Evolutionary conservation across 768 basidiomycete species (phyloP).

Genomic region (Phylloporus sp.): DNA sequence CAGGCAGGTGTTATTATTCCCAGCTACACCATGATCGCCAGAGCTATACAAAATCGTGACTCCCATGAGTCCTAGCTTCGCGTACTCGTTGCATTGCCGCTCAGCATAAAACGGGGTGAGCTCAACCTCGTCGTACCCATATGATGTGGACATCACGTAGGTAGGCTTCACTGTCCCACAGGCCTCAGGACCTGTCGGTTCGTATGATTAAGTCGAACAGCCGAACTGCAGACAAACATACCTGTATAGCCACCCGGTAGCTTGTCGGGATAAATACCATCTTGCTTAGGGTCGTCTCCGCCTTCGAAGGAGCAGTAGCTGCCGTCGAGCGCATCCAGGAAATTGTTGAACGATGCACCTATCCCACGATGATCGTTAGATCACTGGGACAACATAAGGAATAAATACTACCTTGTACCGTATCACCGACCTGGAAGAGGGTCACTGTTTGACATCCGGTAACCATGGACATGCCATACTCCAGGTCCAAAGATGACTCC

Average conservation of each 20-base stretch:
- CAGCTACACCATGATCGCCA: conserved; percentile 33
- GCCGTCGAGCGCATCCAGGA: conserved; percentile 38
- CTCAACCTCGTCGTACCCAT: conserved; percentile 37
- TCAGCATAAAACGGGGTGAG: conserved; percentile 34
- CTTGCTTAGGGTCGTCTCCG: conserved; percentile 29
- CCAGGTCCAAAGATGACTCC: conserved; percentile 31
- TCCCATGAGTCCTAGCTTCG: conserved; percentile 39
- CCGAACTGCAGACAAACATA: not conserved
- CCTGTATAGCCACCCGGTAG: conserved; percentile 18
- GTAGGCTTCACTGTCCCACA: conserved; percentile 40
- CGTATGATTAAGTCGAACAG: not conserved
- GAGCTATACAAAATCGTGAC: conserved; percentile 34
- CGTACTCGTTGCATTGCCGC: conserved; percentile 46
- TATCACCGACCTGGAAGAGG: conserved; percentile 33
- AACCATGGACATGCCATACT: conserved; percentile 32
- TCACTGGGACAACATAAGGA: not conserved
- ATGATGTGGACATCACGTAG: conserved; percentile 43
- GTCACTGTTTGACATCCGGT: conserved; percentile 29
- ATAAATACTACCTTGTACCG: conserved; percentile 16
- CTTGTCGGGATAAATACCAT: conserved; percentile 27
- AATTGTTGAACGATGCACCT: conserved; percentile 36
- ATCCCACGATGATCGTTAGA: not conserved
- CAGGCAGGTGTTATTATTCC: conserved; percentile 30
- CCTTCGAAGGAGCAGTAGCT: conserved; percentile 37
- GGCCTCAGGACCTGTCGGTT: conserved; percentile 13